phyloP scores from a whole-genome alignment of 345 rosid species.

The Abelmoschus esculentus region DNA sequence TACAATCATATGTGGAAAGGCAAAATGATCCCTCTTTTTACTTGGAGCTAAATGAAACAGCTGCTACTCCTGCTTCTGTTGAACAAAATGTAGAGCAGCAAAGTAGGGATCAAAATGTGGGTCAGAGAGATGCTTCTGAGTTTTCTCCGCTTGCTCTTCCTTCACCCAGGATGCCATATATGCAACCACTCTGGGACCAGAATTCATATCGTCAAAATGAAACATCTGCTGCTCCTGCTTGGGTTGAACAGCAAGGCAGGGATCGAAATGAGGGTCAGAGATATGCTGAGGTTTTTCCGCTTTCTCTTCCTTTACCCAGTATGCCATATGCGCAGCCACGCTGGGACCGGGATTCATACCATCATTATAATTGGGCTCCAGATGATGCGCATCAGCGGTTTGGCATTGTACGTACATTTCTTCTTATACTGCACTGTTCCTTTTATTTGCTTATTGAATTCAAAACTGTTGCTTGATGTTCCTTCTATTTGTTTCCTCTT shows the following conservation, averaged over 20 bases:
- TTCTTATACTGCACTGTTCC: background rate
- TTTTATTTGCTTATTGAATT: background rate
- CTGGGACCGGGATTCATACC: constrained; percentile 61
- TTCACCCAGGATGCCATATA: constrained; percentile 38
- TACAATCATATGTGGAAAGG: constrained; percentile 83
- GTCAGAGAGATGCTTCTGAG: constrained; percentile 31
- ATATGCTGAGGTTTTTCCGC: constrained; percentile 37
- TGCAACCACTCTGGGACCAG: constrained; percentile 54
- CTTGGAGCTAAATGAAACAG: constrained; percentile 60
- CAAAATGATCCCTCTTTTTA: constrained; percentile 56
- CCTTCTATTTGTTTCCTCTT: background rate
- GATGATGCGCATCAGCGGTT: constrained; percentile 54
- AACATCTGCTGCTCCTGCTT: constrained; percentile 35
- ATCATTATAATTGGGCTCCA: constrained; percentile 45
- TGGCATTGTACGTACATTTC: constrained; percentile 53
- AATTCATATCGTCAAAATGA: constrained; percentile 40
- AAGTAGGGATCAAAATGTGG: constrained; percentile 37
- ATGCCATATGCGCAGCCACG: constrained; percentile 35
- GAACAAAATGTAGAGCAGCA: constrained; percentile 56
- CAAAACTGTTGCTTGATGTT: background rate
- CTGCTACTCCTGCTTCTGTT: constrained; percentile 32
- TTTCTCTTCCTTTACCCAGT: constrained; percentile 42
- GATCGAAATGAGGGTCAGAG: constrained; percentile 42
- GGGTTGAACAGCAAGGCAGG: constrained; percentile 40
- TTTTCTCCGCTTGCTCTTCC: constrained; percentile 44